These are phyloP conservation scores for Aspergillus chevalieri DNA, from an alignment of 2,329 filamentous ascomycete species.

Conservation along the genomic window DNA sequence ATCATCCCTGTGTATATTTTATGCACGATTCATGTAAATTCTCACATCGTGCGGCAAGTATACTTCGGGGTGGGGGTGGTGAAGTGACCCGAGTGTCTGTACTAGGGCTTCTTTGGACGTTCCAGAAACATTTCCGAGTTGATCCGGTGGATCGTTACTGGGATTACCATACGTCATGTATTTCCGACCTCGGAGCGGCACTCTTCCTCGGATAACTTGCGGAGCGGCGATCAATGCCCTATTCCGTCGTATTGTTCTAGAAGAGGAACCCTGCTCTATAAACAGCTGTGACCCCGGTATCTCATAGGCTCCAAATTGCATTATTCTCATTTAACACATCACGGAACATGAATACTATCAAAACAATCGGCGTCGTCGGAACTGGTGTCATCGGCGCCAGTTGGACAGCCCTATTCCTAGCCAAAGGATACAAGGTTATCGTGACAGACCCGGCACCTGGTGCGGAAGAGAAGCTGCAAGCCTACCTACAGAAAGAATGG, in stretches of 20 bases:
- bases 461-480: conserved; percentile 25
- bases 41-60: too few species aligned
- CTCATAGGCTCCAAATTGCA: not conserved
- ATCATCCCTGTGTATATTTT: too few species aligned
- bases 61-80: too few species aligned
- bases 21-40: too few species aligned
- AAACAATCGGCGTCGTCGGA: conserved; percentile 25
- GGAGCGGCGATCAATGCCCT: not conserved
- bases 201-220: not conserved
- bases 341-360: conserved; percentile 5
- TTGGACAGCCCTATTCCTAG: conserved; percentile 39
- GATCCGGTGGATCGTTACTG: too few species aligned
- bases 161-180: not conserved
- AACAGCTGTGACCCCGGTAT: not conserved
- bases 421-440: conserved; percentile 34
- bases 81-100: too few species aligned
- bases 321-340: not conserved
- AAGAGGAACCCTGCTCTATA: not conserved
- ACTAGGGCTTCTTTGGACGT: too few species aligned
- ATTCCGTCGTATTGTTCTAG: not conserved
- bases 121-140: too few species aligned
- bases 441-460: conserved; percentile 37
- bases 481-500: conserved; percentile 17
- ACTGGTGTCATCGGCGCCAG: conserved; percentile 36
- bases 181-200: not conserved